Evolutionary conservation across 2,329 filamentous ascomycete genomes (phyloP).

Genomic region (Xylaria sp.): DNA sequence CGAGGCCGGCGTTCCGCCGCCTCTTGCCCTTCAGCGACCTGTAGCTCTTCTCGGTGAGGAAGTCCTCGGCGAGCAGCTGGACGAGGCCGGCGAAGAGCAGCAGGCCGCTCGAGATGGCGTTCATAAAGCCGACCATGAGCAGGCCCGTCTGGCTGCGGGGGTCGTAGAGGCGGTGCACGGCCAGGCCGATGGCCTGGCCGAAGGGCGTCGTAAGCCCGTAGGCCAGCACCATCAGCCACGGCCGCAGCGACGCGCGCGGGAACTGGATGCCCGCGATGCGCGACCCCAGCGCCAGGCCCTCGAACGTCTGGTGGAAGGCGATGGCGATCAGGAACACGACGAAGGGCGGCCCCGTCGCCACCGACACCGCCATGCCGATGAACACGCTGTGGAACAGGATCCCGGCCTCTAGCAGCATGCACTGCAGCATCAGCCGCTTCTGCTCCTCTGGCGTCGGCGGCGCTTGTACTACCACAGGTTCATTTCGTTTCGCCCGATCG

Average conservation of each 20-base stretch:
- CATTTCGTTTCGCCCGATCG: slow-evolving; percentile 21
- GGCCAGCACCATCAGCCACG: slow-evolving; percentile 81
- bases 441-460: slow-evolving; percentile 56
- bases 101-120: slow-evolving; percentile 79
- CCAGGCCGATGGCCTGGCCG: slow-evolving; percentile 79
- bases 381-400: slow-evolving; percentile 86
- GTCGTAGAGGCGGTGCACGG: slow-evolving; percentile 79
- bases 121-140: slow-evolving; percentile 84
- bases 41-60: slow-evolving; percentile 76
- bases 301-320: slow-evolving; percentile 84
- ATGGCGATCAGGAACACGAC: slow-evolving; percentile 80
- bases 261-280: slow-evolving; percentile 86
- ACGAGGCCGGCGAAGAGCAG: slow-evolving; percentile 82
- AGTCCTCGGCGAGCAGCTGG: slow-evolving; percentile 83
- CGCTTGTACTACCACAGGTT: slow-evolving; percentile 34
- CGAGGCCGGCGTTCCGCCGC: slow-evolving; percentile 63
- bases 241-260: slow-evolving; percentile 69
- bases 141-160: slow-evolving; percentile 75
- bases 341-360: slow-evolving; percentile 78
- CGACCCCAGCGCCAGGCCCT: slow-evolving; percentile 82
- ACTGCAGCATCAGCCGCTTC: slow-evolving; percentile 72
- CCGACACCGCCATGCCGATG: slow-evolving; percentile 84
- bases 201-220: slow-evolving; percentile 79
- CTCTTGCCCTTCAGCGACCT: slow-evolving; percentile 63
- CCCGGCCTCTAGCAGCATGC: slow-evolving; percentile 77